Conservation (phyloP, 1,284 basidiomycete species). For the Puccinia coronata region DNA sequence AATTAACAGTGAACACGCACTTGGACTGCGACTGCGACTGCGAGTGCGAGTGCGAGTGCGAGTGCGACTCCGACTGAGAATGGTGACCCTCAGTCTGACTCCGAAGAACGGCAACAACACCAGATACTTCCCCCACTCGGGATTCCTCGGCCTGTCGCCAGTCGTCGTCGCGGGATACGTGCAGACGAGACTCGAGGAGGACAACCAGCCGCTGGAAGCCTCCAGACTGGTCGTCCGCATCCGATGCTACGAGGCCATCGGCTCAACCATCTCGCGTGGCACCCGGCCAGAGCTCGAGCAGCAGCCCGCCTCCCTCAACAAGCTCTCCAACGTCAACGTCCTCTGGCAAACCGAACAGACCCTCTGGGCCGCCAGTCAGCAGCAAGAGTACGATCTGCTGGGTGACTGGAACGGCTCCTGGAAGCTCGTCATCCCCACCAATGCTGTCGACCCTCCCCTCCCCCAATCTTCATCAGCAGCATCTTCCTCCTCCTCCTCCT, state of each 20-base stretch:
- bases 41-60: too few relatives aligned
- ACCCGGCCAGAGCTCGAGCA: not conserved
- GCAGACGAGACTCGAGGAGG: slow-evolving; percentile 70
- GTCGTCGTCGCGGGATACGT: slow-evolving; percentile 75
- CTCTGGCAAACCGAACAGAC: slow-evolving; percentile 39
- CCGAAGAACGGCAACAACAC: slow-evolving; percentile 65
- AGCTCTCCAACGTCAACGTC: slow-evolving; percentile 25
- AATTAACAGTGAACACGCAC: too few relatives aligned
- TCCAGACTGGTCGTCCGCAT: slow-evolving; percentile 69
- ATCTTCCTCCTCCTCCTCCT: not conserved
- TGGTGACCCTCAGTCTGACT: slow-evolving; percentile 55
- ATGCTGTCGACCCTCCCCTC: not conserved
- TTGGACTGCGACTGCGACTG: too few relatives aligned
- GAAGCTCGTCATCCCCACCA: slow-evolving; percentile 19
- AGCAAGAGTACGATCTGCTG: not conserved
- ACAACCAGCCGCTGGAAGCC: slow-evolving; percentile 68
- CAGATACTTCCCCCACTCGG: slow-evolving; percentile 72
- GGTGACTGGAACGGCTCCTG: slow-evolving; percentile 12
- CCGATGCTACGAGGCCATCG: slow-evolving; percentile 73
- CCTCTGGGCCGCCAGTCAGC: slow-evolving; percentile 11
- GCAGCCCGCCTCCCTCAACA: not conserved
- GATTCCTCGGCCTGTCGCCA: slow-evolving; percentile 76
- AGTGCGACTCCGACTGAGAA: too few relatives aligned
- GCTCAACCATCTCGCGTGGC: slow-evolving; percentile 57
- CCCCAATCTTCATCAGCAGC: not conserved